A percentile compares a stretch with the other conserved stretches of the same genome.
Conservation (phyloP, 257 asterid species). For the Jasminum sambac region DNA sequence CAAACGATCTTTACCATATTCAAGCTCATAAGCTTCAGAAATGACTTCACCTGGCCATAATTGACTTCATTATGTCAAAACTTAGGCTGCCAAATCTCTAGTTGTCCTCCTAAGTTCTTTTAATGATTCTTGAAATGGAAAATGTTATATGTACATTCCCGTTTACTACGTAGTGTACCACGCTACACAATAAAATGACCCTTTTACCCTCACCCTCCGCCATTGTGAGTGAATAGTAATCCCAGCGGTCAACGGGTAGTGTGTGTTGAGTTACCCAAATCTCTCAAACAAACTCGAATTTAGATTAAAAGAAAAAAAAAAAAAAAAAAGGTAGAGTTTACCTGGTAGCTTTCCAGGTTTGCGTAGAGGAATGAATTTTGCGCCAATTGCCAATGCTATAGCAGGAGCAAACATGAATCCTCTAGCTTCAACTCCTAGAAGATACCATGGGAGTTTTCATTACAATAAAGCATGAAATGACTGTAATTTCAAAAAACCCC, state of each 20-base stretch:
- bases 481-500: background rate
- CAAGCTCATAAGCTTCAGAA: slow-evolving; percentile 76
- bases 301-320: background rate
- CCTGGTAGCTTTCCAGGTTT: slow-evolving; percentile 82
- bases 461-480: slow-evolving; percentile 13
- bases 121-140: background rate
- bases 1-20: slow-evolving; percentile 78
- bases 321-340: slow-evolving; percentile 27
- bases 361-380: slow-evolving; percentile 67
- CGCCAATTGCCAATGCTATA: slow-evolving; percentile 81
- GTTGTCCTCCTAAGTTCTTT: background rate
- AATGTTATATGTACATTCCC: too few relatives aligned
- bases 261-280: background rate
- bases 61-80: background rate
- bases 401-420: slow-evolving; percentile 82
- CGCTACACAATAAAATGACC: too few relatives aligned
- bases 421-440: slow-evolving; percentile 80
- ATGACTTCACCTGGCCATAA: slow-evolving; percentile 63
- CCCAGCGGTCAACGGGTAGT: too few relatives aligned
- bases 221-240: background rate
- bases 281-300: background rate
- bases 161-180: too few relatives aligned
- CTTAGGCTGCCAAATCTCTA: background rate
- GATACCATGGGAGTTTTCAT: slow-evolving; percentile 16
- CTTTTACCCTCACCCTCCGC: too few relatives aligned